Conservation (phyloP, 179 eudicot species). For the Amaranthus tricolor region DNA sequence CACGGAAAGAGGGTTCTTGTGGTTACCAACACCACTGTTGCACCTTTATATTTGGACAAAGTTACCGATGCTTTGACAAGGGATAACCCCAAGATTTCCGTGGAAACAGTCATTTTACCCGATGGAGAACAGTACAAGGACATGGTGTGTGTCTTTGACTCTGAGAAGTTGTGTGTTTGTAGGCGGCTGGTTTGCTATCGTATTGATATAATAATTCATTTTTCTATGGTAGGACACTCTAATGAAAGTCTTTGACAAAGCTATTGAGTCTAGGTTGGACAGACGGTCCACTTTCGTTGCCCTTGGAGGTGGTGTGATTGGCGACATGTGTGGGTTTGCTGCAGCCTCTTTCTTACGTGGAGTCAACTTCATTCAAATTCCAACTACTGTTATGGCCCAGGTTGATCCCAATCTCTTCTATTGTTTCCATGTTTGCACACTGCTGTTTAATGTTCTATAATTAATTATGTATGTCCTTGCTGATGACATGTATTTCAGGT, state of each 20-base stretch:
- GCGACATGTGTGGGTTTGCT: conserved; percentile 99
- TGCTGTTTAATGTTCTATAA: background rate
- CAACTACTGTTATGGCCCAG: conserved; percentile 99
- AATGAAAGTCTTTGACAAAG: conserved; percentile 94
- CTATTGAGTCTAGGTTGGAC: conserved; percentile 91
- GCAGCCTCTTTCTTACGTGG: conserved; percentile 95
- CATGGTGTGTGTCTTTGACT: conserved; percentile 58
- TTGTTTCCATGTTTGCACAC: background rate
- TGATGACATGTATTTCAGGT: conserved; percentile 48
- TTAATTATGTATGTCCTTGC: background rate
- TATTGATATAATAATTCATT: background rate
- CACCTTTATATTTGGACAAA: conserved; percentile 88
- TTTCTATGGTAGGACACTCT: conserved; percentile 58
- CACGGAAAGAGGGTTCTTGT: conserved; percentile 92
- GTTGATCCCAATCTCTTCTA: conserved; percentile 31
- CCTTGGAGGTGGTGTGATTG: conserved; percentile 98
- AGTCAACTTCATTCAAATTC: conserved; percentile 95
- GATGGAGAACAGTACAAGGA: conserved; percentile 92
- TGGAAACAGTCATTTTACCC: conserved; percentile 81
- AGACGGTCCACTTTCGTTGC: conserved; percentile 91
- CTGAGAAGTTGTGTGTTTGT: background rate
- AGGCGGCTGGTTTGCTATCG: background rate
- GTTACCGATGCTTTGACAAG: conserved; percentile 71
- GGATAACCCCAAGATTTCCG: conserved; percentile 74
- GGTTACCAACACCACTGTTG: conserved; percentile 92